Conservation (phyloP, 1,284 basidiomycete genomes). For the Trametes sp. region DNA sequence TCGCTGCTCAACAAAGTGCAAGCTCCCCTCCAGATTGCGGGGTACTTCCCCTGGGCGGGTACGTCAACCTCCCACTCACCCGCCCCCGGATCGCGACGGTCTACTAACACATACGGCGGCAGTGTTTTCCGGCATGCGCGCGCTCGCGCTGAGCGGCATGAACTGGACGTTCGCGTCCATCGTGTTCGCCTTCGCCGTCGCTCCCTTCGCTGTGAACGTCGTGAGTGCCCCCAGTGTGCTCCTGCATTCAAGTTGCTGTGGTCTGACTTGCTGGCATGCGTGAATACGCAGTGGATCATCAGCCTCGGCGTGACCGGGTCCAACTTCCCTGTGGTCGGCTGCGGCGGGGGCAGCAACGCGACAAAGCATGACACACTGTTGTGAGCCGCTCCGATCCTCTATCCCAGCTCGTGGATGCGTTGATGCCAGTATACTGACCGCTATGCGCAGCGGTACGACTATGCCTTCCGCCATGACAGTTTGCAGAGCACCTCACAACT, state of each 20-base stretch:
- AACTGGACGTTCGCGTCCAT: slow-evolving; percentile 1
- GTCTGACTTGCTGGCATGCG: too few relatives aligned
- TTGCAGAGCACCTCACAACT: neutral
- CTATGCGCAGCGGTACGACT: neutral
- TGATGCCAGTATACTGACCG: neutral
- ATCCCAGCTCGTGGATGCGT: neutral
- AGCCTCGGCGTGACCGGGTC: neutral
- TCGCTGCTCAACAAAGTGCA: too few relatives aligned
- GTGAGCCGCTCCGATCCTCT: neutral
- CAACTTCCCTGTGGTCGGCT: neutral
- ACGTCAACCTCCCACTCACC: too few relatives aligned
- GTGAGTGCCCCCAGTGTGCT: too few relatives aligned
- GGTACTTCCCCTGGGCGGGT: too few relatives aligned
- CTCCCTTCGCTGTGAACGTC: slow-evolving; percentile 9
- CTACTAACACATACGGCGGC: neutral
- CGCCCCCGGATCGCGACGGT: too few relatives aligned
- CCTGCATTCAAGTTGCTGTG: neutral
- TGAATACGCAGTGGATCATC: neutral
- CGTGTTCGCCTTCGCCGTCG: slow-evolving; percentile 5
- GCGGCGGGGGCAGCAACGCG: neutral
- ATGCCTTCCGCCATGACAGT: neutral
- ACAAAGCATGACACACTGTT: neutral
- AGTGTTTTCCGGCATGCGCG: slow-evolving; percentile 18
- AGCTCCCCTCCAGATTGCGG: too few relatives aligned
- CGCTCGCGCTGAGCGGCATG: slow-evolving; percentile 13